These are phyloP conservation scores for Psilocybe cubensis DNA, from an alignment of 768 basidiomycete genomes.

Conservation along the genomic window DNA sequence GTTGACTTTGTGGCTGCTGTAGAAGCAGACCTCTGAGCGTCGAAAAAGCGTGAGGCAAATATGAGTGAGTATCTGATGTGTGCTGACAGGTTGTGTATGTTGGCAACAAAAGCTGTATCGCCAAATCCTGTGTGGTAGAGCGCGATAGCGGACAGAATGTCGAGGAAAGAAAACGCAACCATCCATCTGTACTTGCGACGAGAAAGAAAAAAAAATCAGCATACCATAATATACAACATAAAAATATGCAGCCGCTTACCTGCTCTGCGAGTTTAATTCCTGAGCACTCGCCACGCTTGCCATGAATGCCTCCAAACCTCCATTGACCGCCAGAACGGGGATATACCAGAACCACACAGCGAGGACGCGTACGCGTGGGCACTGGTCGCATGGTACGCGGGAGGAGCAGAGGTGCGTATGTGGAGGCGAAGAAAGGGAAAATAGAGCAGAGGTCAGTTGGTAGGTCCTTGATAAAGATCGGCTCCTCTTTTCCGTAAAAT, in stretches of 20 bases:
- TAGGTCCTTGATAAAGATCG: too few species aligned
- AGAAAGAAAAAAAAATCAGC: neutral
- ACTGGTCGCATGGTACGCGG: constrained; percentile 71
- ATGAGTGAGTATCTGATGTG: constrained; percentile 63
- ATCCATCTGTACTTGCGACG: constrained; percentile 62
- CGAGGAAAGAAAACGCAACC: constrained; percentile 72
- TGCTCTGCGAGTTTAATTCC: constrained; percentile 73
- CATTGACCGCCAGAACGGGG: constrained; percentile 89
- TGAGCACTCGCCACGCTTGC: constrained; percentile 71
- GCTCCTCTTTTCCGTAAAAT: too few species aligned
- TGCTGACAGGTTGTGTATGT: constrained; percentile 65
- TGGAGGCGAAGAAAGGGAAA: constrained; percentile 72
- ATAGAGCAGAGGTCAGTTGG: constrained; percentile 71
- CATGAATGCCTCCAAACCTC: constrained; percentile 89
- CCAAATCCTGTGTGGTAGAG: constrained; percentile 54
- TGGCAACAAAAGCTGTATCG: constrained; percentile 76
- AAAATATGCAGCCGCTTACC: constrained; percentile 36
- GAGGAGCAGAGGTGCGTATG: constrained; percentile 72
- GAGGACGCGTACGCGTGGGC: constrained; percentile 81
- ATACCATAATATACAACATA: neutral
- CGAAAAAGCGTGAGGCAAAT: constrained; percentile 56
- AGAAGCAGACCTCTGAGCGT: too few species aligned
- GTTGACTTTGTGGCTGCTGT: neutral
- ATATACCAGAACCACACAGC: constrained; percentile 86
- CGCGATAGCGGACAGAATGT: constrained; percentile 56